Evolutionary conservation across 208 protist species (phyloP), one percentile per base, ranked within the genome.

Genomic region (Trypanosoma scelopori): DNA sequence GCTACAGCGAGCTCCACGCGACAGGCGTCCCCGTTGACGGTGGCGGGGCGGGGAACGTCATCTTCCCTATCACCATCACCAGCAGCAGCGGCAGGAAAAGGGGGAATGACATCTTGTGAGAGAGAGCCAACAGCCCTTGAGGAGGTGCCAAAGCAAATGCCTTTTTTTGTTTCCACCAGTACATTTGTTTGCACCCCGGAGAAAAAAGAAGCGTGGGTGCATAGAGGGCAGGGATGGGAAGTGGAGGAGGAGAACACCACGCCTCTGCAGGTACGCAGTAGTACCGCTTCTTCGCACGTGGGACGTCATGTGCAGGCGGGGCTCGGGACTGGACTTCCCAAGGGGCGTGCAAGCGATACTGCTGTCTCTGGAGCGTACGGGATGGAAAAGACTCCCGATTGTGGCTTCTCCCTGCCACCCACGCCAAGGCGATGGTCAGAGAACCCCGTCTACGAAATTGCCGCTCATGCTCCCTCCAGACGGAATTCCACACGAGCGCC

Each of bases 361-460:
- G 7, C 7, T 28, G 0, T 27, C 47, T 51, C n/a, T 25, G 47
- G 27, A 23, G 47, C 9, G 32, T 37, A 9, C 32, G 9, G 3
- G 32, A 9, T 9, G 32, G 32, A 37, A 37, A 9, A 37, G 32
- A 37, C 9, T 3, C 3, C 5, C 5, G 9, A 15, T 28, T 5
- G 23, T 7, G 48, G 22, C 48, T 16, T 28, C 7, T 28, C 45
- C 22, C n/a, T 59, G 1, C 57, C 59, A 32, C 12, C 9, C 23
- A 49, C 61, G n/a, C 20, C 22, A 6, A 25, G 49, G n/a, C 18
- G 61, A 37, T 67, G 61, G 47, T 67, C 61, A 16, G 41, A 67
- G 11, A 67, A 56, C 48, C 47, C 49, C 37, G 61, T 67, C 22
- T 57, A 58, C 35, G 61, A 67, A 15, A 67, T 67, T 47, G 37